Evolutionary conservation across 2,329 filamentous ascomycete genomes (phyloP).

Genomic region (Diplocarpon mali): DNA sequence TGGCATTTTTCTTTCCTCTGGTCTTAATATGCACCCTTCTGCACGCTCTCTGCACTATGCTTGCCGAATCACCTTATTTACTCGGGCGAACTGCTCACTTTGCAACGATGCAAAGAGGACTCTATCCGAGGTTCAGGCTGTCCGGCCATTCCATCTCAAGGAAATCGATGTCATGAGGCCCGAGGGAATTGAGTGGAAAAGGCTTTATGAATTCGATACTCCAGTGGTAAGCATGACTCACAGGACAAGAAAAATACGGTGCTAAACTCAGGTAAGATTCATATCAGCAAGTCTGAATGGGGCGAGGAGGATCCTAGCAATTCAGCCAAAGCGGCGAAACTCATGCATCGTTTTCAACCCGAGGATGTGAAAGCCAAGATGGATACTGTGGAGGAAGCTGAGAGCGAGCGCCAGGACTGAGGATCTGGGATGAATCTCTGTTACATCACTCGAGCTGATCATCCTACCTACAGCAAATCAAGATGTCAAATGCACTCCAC

Average conservation of each 20-base stretch:
- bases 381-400: conserved; percentile 36
- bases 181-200: conserved; percentile 53
- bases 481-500: too few species aligned
- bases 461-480: too few species aligned
- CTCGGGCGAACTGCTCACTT: conserved; percentile 58
- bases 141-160: conserved; percentile 53
- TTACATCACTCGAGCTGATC: too few species aligned
- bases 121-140: conserved; percentile 56
- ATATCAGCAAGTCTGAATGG: conserved; percentile 45
- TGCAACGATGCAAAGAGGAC: conserved; percentile 59
- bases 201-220: conserved; percentile 71
- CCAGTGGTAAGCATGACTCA: conserved; percentile 47
- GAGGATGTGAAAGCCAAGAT: conserved; percentile 58
- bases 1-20: not conserved
- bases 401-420: not conserved
- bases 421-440: not conserved
- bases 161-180: conserved; percentile 60
- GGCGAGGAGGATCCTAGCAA: conserved; percentile 37
- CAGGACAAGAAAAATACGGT: not conserved
- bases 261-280: conserved; percentile 32
- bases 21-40: conserved; percentile 38
- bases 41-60: conserved; percentile 37
- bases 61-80: conserved; percentile 65
- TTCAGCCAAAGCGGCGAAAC: conserved; percentile 42
- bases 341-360: conserved; percentile 67